A percentile compares a stretch with the other conserved stretches of the same genome.
These are phyloP conservation scores for Azolla pinnata DNA, from an alignment of 75 land plant species.

Conservation along the genomic window DNA sequence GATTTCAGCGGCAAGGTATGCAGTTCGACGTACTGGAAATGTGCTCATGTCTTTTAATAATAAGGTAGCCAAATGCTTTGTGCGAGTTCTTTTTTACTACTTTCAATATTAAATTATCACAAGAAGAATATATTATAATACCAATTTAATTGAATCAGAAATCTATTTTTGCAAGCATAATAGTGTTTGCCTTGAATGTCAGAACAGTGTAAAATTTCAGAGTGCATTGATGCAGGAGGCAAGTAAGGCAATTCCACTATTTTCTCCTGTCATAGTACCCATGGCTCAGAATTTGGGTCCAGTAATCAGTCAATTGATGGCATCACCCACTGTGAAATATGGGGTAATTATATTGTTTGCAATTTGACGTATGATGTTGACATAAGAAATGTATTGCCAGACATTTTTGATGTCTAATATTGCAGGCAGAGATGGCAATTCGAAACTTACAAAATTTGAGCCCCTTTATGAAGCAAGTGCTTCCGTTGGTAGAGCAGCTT, in stretches of 20 bases:
- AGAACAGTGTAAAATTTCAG: neutral
- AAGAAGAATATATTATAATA: neutral
- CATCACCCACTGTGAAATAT: constrained; percentile 63
- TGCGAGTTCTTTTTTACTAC: no score
- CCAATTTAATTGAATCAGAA: neutral
- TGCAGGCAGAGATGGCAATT: constrained; percentile 86
- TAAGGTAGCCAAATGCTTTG: no score
- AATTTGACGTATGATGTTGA: neutral
- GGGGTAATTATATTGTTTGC: constrained; percentile 42
- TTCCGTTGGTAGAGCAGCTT: constrained; percentile 88
- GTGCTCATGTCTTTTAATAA: constrained; percentile 87
- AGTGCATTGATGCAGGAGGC: constrained; percentile 54
- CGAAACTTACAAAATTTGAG: constrained; percentile 67
- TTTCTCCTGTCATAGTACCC: constrained; percentile 91
- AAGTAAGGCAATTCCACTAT: constrained; percentile 68
- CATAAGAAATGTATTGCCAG: neutral
- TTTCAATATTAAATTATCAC: no score
- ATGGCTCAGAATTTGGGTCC: constrained; percentile 92
- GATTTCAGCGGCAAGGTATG: constrained; percentile 83
- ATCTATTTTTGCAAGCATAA: neutral
- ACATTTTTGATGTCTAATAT: no score
- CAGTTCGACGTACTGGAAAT: constrained; percentile 80
- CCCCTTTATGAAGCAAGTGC: constrained; percentile 84
- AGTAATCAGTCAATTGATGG: constrained; percentile 59
- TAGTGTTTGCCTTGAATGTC: neutral